These are phyloP conservation scores for Balansia obtecta DNA, from an alignment of 2,329 filamentous ascomycete genomes.

Conservation along the genomic window DNA sequence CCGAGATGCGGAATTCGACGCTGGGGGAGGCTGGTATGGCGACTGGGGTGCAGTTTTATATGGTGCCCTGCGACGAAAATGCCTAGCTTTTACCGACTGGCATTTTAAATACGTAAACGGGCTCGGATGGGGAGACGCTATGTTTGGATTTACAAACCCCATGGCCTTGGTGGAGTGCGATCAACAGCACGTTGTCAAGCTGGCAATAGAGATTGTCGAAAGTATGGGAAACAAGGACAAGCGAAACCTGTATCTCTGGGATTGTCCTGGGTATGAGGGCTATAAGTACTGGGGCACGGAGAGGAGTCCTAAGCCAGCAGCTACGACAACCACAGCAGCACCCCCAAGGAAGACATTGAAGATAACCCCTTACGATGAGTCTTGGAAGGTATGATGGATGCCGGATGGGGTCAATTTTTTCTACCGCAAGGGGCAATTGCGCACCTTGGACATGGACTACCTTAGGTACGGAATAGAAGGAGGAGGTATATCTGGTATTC, in stretches of 20 bases:
- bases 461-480: too few relatives aligned
- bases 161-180: not conserved
- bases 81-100: slow-evolving; percentile 5
- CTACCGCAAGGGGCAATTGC: too few relatives aligned
- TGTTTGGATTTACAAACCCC: slow-evolving; percentile 1
- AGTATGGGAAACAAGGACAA: not conserved
- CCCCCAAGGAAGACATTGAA: too few relatives aligned
- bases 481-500: too few relatives aligned
- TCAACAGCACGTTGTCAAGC: not conserved
- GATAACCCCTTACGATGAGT: too few relatives aligned
- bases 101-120: slow-evolving; percentile 9
- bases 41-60: not conserved
- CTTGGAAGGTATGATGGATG: too few relatives aligned
- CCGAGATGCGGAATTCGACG: not conserved
- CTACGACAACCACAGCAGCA: not conserved
- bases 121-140: slow-evolving; percentile 9
- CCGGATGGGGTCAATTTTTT: too few relatives aligned
- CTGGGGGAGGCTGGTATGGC: not conserved
- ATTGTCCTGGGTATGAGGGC: not conserved
- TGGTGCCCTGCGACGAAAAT: not conserved
- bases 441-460: too few relatives aligned
- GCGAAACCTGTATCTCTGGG: slow-evolving; percentile 5
- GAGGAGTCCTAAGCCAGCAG: not conserved
- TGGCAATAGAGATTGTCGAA: not conserved
- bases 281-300: not conserved